Evolutionary conservation across 306 rosid species (phyloP).

Genomic region (Dryas octopetala): DNA sequence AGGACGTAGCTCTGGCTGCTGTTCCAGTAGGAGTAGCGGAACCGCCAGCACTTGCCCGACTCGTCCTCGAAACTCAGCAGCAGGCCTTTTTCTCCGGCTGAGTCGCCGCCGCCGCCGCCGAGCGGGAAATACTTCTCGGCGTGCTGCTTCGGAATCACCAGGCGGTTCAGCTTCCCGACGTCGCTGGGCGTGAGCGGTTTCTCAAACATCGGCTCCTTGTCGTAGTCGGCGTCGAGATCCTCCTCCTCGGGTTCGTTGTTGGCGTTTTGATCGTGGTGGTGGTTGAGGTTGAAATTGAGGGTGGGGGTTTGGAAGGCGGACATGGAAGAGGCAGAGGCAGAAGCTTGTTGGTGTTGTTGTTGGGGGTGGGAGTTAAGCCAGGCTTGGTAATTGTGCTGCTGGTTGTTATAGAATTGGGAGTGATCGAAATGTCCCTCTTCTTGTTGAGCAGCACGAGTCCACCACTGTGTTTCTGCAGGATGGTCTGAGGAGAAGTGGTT

Average conservation of each 20-base stretch:
- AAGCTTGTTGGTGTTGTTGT: neutral
- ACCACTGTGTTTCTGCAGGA: slow-evolving; percentile 44
- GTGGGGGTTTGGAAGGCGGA: neutral
- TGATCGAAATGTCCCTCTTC: slow-evolving; percentile 13
- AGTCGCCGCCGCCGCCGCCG: slow-evolving; percentile 37
- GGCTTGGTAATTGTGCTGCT: slow-evolving; percentile 17
- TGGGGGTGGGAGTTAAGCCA: slow-evolving; percentile 26
- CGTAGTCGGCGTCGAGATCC: neutral
- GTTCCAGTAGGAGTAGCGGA: slow-evolving; percentile 97
- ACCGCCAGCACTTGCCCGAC: slow-evolving; percentile 85
- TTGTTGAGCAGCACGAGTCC: slow-evolving; percentile 18
- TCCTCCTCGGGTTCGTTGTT: slow-evolving; percentile 1
- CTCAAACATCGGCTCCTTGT: slow-evolving; percentile 82
- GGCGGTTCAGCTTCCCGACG: slow-evolving; percentile 95
- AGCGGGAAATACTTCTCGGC: slow-evolving; percentile 89
- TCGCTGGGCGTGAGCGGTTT: slow-evolving; percentile 91
- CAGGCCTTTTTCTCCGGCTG: slow-evolving; percentile 51
- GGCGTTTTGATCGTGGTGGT: slow-evolving; percentile 13
- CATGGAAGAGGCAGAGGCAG: neutral
- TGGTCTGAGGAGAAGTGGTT: slow-evolving; percentile 54
- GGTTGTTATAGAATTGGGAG: slow-evolving; percentile 8
- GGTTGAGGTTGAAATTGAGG: slow-evolving; percentile 45
- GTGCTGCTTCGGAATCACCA: slow-evolving; percentile 93
- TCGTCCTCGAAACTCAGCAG: slow-evolving; percentile 92
- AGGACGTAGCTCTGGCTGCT: slow-evolving; percentile 95